Percentiles rank a stretch among this genome's conserved stretches.
Evolutionary conservation across 306 rosid species (phyloP).

Genomic region (Cucumis hystrix): DNA sequence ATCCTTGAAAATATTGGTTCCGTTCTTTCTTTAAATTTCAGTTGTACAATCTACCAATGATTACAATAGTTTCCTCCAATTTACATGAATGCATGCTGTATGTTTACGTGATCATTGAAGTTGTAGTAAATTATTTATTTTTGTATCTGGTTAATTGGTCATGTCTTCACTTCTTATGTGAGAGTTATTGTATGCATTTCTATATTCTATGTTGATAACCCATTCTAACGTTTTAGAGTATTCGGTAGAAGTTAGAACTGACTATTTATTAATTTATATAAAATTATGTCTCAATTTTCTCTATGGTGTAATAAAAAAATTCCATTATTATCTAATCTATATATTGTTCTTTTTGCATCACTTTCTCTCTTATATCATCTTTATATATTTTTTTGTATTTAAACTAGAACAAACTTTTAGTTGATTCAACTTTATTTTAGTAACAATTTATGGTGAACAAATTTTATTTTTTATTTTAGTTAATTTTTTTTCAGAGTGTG

Average conservation of each 20-base stretch:
- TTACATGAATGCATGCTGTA: not conserved
- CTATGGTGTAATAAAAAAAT: not conserved
- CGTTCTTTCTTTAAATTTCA: not conserved
- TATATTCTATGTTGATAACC: no score
- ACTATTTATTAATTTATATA: not conserved
- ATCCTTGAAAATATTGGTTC: not conserved
- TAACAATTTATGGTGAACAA: not conserved
- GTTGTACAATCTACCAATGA: not conserved
- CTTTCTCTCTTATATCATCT: not conserved
- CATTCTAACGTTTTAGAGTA: not conserved
- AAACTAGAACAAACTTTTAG: not conserved
- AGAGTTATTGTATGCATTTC: not conserved
- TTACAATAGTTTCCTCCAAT: not conserved
- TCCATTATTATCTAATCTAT: not conserved
- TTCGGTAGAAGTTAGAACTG: not conserved
- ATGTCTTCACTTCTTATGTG: not conserved
- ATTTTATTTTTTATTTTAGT: no score
- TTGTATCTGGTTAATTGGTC: not conserved
- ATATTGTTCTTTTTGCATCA: not conserved
- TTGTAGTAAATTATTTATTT: not conserved
- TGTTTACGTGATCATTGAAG: not conserved
- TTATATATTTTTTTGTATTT: not conserved
- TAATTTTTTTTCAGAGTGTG: no score
- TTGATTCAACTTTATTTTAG: not conserved
- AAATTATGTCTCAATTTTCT: not conserved